These are phyloP conservation scores for Nakaseomyces kungkrabaensis DNA, from an alignment of 1,139 yeast species.

Conservation along the genomic window DNA sequence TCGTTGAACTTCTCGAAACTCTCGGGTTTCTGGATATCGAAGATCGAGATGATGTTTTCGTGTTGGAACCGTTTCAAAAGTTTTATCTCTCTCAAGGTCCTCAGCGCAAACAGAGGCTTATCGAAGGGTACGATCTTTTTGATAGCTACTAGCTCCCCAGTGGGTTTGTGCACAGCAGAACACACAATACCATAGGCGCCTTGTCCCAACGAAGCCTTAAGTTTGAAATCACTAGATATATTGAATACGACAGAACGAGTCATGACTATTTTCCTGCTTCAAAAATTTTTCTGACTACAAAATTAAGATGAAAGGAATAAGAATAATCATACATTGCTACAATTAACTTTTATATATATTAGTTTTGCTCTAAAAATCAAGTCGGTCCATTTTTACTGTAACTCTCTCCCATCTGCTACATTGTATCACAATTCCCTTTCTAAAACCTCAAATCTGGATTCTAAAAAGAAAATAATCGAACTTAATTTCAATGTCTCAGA, in stretches of 20 bases:
- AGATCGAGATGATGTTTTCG: conserved; percentile 82
- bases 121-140: conserved; percentile 93
- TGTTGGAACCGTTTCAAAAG: conserved; percentile 78
- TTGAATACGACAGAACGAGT: conserved; percentile 58
- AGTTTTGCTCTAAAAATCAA: no score
- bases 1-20: conserved; percentile 69
- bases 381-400: no score
- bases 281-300: no score
- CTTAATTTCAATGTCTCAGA: no score
- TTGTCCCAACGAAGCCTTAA: conserved; percentile 77
- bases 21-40: conserved; percentile 84
- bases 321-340: no score
- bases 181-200: conserved; percentile 99
- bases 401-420: no score
- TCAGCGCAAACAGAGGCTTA: conserved; percentile 78
- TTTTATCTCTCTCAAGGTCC: conserved; percentile 86
- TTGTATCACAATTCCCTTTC: no score
- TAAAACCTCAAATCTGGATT: no score
- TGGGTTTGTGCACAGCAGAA: conserved; percentile 80
- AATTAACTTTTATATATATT: no score
- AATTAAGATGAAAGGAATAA: no score
- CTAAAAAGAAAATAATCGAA: no score
- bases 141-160: conserved; percentile 85
- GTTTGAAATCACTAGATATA: conserved; percentile 80
- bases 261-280: conserved; percentile 10